Percentiles rank a stretch among this genome's conserved stretches.
Conservation (phyloP, 106 monocot species). For the Allium cepa region DNA sequence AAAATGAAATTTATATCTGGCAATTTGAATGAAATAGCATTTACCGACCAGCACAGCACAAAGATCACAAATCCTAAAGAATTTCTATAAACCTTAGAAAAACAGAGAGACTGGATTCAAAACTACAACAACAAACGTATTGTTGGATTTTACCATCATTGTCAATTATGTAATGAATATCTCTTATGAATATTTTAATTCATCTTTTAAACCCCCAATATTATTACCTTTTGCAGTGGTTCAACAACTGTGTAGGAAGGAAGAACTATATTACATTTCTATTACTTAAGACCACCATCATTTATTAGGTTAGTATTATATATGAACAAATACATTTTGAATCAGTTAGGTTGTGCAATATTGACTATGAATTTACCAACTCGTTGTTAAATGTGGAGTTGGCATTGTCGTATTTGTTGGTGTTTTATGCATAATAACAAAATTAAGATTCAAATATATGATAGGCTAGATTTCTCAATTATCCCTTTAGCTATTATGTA, state of each 20-base stretch:
- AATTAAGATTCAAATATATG: constrained; percentile 3
- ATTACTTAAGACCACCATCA: constrained; percentile 45
- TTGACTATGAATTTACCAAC: constrained; percentile 1
- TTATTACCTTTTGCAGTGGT: constrained; percentile 45
- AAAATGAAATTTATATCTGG: no score
- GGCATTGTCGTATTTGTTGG: constrained; percentile 15
- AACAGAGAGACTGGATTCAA: no score
- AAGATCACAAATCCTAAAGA: no score
- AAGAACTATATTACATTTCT: constrained; percentile 79
- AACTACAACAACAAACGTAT: constrained; percentile 15
- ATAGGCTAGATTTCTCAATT: constrained; percentile 12
- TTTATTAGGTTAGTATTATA: constrained; percentile 55
- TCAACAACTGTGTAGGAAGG: constrained; percentile 77
- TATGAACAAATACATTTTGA: neutral
- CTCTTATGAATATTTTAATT: constrained; percentile 5
- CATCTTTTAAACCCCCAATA: neutral
- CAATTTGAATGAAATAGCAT: no score
- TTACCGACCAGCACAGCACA: no score
- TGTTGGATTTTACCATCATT: constrained; percentile 77
- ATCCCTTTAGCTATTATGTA: constrained; percentile 2
- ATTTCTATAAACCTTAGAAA: no score
- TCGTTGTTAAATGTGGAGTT: constrained; percentile 14
- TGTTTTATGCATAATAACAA: constrained; percentile 10
- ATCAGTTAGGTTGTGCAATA: neutral
- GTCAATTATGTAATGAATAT: constrained; percentile 27